A percentile compares a stretch with the other conserved stretches of the same genome.
These are phyloP conservation scores for Ceratobasidium sp. DNA, from an alignment of 1,284 basidiomycete species.

Conservation along the genomic window DNA sequence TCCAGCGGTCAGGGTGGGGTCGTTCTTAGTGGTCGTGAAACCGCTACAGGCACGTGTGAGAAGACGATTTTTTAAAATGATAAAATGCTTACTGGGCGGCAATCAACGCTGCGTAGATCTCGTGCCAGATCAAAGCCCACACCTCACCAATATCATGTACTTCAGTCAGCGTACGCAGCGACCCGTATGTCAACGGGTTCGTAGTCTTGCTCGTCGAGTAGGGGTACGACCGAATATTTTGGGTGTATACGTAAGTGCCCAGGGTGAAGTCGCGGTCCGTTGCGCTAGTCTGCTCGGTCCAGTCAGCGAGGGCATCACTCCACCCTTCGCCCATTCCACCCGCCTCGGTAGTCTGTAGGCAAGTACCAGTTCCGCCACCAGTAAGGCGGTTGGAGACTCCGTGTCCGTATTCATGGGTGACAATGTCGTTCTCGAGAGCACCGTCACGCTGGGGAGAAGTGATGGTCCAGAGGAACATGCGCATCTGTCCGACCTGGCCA, in stretches of 20 bases:
- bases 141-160: constrained; percentile 46
- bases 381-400: constrained; percentile 41
- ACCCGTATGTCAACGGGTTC: constrained; percentile 41
- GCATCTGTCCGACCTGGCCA: constrained; percentile 42
- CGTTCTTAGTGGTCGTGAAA: constrained; percentile 34
- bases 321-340: constrained; percentile 48
- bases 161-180: constrained; percentile 29
- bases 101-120: constrained; percentile 42
- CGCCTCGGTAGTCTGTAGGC: constrained; percentile 43
- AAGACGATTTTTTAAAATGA: background rate
- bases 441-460: constrained; percentile 45
- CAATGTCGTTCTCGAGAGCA: constrained; percentile 44
- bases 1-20: constrained; percentile 37
- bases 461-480: constrained; percentile 45
- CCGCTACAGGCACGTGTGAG: constrained; percentile 12
- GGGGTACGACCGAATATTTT: constrained; percentile 25
- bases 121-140: constrained; percentile 46
- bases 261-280: constrained; percentile 38
- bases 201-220: constrained; percentile 44
- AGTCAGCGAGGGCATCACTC: constrained; percentile 46
- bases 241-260: constrained; percentile 27
- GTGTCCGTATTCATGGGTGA: constrained; percentile 44
- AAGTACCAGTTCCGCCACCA: constrained; percentile 38
- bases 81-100: constrained; percentile 22
- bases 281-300: constrained; percentile 44